A percentile compares a stretch with the other conserved stretches of the same genome.
Evolutionary conservation across 805 yeast genomes (phyloP).

Genomic region (Starmera dryadoides): DNA sequence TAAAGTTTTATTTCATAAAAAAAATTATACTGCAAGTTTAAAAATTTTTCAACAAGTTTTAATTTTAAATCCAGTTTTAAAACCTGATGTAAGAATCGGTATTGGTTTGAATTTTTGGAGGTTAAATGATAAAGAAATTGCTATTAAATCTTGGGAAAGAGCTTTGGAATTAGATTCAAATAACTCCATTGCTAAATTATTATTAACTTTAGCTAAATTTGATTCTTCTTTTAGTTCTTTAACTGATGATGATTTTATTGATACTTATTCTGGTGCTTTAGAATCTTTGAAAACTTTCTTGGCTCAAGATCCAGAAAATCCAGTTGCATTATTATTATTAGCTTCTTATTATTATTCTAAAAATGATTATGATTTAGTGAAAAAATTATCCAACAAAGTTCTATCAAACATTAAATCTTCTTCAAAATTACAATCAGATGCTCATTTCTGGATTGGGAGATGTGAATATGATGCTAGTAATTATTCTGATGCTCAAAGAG

Average conservation of each 20-base stretch:
- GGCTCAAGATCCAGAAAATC: conserved; percentile 38
- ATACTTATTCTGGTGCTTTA: conserved; percentile 53
- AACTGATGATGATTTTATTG: conserved; percentile 51
- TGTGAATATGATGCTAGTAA: conserved; percentile 55
- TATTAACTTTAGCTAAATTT: conserved; percentile 62
- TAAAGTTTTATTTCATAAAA: conserved; percentile 64
- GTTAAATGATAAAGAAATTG: conserved; percentile 70
- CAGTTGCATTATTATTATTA: conserved; percentile 57
- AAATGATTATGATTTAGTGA: conserved; percentile 49
- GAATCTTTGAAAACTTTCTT: conserved; percentile 28
- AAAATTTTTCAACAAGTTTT: conserved; percentile 79
- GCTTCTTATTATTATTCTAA: conserved; percentile 69
- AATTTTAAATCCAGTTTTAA: conserved; percentile 64
- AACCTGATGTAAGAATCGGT: conserved; percentile 93
- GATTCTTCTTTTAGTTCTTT: conserved; percentile 54
- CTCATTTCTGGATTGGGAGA: conserved; percentile 82
- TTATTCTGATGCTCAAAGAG: conserved; percentile 60
- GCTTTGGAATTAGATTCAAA: conserved; percentile 58
- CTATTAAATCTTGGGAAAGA: conserved; percentile 77
- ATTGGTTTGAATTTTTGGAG: conserved; percentile 93
- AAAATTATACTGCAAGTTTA: conserved; percentile 66
- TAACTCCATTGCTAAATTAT: conserved; percentile 52
- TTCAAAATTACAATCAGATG: conserved; percentile 45
- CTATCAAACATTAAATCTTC: conserved; percentile 32
- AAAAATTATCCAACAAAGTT: conserved; percentile 47